Base-by-base conservation (phyloP, 2,329 filamentous ascomycete genomes). In the Cladophialophora psammophila region DNA sequence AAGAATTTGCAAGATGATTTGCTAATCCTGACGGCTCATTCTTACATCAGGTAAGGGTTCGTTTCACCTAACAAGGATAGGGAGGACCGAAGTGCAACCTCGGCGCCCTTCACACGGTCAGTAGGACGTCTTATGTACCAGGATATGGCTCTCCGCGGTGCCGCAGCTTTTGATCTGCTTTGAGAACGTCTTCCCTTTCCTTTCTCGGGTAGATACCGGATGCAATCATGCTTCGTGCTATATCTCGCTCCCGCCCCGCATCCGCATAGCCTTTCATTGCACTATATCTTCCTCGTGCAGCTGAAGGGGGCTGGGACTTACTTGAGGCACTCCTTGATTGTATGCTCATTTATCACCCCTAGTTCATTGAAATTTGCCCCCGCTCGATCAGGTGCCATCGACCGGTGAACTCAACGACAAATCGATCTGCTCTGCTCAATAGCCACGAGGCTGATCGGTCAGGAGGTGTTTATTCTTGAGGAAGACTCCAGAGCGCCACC, bases 391-490 rank as follows among this genome's bases (percentile, higher is more conserved):
- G 2, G 13, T 18, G 13, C 40, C 40, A 42, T 13, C 15, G 13
- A 42, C 2, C 5, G 1, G 40, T n/a, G 40, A n/a, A 8, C 26
- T 2, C 26, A 26, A 26, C 15, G 38, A 9, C 40, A 42, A 42
- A n/a, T 5, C n/a, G 40, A 42, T n/a, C 15, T 42, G 2, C 40
- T 26, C 15, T n/a, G 40, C n/a, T 42, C 40, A 18, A 5, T n/a
- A 36, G 12, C 5, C 18, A 59, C 56, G 56, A 59, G 56, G 38
- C 38, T 59, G 8, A 8, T 12, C 20, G 56, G 32, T 59, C 56
- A 59, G 35, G 20, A 31, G 38, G 26, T 34, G 13, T 10, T 2
- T n/a, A 18, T 42, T n/a, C n/a, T 26, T n/a, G 40, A 18, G 40
- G 40, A 13, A 42, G 40, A 42, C 15, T 10, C 40, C 40, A 42